A percentile compares a stretch with the other conserved stretches of the same genome.
phyloP scores from a whole-genome alignment of 78 protist species.

The Dictyostelium citrinum region DNA sequence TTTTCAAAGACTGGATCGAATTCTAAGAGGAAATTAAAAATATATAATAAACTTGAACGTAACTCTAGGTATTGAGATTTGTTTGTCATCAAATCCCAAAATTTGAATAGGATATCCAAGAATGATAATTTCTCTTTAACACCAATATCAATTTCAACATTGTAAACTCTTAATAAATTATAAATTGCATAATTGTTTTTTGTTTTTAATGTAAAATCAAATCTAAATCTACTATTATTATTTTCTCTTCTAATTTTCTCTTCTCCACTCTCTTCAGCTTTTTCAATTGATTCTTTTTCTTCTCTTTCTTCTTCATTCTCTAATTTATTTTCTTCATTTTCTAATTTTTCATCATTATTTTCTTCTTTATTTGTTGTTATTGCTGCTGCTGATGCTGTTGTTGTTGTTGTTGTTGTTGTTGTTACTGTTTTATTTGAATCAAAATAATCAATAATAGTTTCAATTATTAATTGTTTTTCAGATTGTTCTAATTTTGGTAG shows the following conservation, averaged over 20 bases:
- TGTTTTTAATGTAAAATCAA: not conserved
- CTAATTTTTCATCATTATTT: not conserved
- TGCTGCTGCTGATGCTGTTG: too few relatives aligned
- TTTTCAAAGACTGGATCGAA: constrained; percentile 6
- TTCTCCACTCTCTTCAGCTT: not conserved
- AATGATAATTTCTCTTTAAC: constrained; percentile 9
- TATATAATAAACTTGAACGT: constrained; percentile 3
- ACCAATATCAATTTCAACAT: constrained; percentile 38
- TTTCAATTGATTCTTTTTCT: not conserved
- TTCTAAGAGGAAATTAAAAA: constrained; percentile 7
- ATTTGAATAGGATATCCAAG: constrained; percentile 15
- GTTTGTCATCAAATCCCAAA: constrained; percentile 44
- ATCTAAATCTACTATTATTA: not conserved
- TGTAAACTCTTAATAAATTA: constrained; percentile 17
- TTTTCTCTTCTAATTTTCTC: not conserved
- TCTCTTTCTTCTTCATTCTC: not conserved
- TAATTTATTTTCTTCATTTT: not conserved
- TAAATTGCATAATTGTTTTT: not conserved
- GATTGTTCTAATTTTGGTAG: not conserved
- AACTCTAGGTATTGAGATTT: constrained; percentile 21
- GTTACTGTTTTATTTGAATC: not conserved
- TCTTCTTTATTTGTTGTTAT: too few relatives aligned
- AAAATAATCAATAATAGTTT: constrained; percentile 1
- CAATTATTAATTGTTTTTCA: not conserved
- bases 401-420: too few relatives aligned